phyloP scores from a whole-genome alignment of 495 filamentous ascomycete genomes.

The Pseudomonodictys pantanalensis region DNA sequence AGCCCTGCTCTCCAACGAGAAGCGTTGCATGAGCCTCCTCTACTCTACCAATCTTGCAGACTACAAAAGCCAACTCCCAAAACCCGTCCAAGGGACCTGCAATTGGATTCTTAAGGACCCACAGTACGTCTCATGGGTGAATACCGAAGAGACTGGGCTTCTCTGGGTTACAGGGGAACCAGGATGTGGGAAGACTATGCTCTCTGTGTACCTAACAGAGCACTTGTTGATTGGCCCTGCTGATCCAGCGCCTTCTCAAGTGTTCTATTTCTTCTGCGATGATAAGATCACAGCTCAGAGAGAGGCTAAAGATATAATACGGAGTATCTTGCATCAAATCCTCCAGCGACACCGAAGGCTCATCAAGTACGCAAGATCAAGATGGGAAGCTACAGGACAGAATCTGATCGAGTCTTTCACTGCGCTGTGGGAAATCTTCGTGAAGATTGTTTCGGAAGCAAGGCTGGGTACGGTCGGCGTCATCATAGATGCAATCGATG shows the following conservation, averaged over 20 bases:
- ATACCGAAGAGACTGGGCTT: constrained; percentile 9
- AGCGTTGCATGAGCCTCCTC: constrained; percentile 17
- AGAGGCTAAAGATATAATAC: constrained; percentile 16
- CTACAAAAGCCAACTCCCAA: constrained; percentile 12
- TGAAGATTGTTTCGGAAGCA: constrained; percentile 8
- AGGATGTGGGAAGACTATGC: constrained; percentile 30
- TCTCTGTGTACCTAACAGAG: constrained; percentile 22
- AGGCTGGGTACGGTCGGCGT: constrained; percentile 9
- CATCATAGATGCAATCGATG: constrained; percentile 32
- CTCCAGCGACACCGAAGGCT: constrained; percentile 20
- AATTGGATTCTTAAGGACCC: constrained; percentile 27
- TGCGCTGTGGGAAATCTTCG: constrained; percentile 25
- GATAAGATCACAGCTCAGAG: constrained; percentile 18
- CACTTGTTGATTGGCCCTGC: constrained; percentile 1
- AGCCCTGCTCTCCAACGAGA: constrained; percentile 21
- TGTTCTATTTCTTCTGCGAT: constrained; percentile 32
- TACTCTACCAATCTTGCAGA: constrained; percentile 16
- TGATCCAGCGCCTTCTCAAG: background rate
- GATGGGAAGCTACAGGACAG: constrained; percentile 12
- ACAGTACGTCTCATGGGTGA: constrained; percentile 17
- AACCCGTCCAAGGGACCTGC: constrained; percentile 19
- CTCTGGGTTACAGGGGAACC: constrained; percentile 32
- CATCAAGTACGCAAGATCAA: constrained; percentile 18
- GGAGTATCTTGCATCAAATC: constrained; percentile 27
- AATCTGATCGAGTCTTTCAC: constrained; percentile 13